Conservation (phyloP, 192 early-diverging fungal species). For the Coemansia sp. region DNA sequence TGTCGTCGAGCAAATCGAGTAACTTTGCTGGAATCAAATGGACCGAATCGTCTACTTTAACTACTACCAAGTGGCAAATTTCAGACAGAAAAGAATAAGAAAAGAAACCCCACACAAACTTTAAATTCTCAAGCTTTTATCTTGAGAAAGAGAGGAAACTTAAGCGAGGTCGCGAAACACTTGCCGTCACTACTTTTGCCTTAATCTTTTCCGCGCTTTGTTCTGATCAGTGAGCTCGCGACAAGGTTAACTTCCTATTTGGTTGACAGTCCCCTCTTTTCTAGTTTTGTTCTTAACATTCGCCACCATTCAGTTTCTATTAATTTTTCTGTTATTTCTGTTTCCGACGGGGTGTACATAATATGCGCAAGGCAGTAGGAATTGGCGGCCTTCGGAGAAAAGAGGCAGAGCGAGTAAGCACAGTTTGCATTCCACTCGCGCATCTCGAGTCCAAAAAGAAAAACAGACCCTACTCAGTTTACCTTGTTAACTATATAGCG, state of each 20-base stretch:
- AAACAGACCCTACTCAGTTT: not conserved
- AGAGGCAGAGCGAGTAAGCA: conserved; percentile 47
- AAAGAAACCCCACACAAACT: no score
- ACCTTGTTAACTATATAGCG: not conserved
- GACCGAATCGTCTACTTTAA: not conserved
- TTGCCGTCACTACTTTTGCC: no score
- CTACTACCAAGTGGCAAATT: not conserved
- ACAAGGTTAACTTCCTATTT: no score
- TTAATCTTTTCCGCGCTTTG: no score
- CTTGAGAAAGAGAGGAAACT: no score
- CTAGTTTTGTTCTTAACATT: not conserved
- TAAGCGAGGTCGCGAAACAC: no score
- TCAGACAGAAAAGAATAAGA: no score
- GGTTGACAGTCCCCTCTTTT: not conserved
- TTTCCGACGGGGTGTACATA: not conserved
- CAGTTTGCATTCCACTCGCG: not conserved
- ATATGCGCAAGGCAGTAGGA: conserved; percentile 53
- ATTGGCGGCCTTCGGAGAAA: conserved; percentile 57
- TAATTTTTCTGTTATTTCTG: not conserved
- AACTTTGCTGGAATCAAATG: not conserved
- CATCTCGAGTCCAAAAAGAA: not conserved
- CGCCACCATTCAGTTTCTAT: not conserved
- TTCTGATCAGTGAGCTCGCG: no score
- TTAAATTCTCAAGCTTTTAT: no score
- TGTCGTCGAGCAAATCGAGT: not conserved